Conservation (phyloP, 192 early-diverging fungal genomes). For the Diversispora epigaea region DNA sequence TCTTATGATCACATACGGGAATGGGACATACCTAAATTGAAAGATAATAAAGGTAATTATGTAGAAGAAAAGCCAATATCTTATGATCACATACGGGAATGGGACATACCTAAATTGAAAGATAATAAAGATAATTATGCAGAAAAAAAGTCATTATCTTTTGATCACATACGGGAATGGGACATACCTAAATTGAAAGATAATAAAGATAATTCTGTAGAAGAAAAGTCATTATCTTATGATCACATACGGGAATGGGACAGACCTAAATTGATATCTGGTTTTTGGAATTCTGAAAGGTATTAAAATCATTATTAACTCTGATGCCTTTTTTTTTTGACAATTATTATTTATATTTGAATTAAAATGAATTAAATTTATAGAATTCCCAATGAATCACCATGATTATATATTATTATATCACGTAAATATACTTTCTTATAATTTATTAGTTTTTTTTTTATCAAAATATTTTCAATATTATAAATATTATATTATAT, state of each 20-base stretch:
- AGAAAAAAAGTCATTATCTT: neutral
- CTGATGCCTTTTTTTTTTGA: too few relatives aligned
- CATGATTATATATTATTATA: too few relatives aligned
- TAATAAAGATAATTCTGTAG: neutral
- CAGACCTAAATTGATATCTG: slow-evolving; percentile 16
- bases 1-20: neutral
- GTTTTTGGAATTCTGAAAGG: slow-evolving; percentile 3
- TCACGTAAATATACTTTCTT: too few relatives aligned
- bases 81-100: slow-evolving; percentile 5
- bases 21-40: slow-evolving; percentile 20
- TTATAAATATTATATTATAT: too few relatives aligned
- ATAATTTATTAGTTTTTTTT: too few relatives aligned
- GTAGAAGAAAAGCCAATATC: neutral
- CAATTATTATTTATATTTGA: too few relatives aligned
- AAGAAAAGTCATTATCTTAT: neutral
- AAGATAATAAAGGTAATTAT: neutral
- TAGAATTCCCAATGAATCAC: too few relatives aligned
- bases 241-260: slow-evolving; percentile 6
- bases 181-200: slow-evolving; percentile 17
- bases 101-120: slow-evolving; percentile 18
- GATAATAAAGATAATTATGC: neutral
- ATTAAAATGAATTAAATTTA: too few relatives aligned
- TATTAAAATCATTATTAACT: too few relatives aligned
- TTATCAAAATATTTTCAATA: too few relatives aligned
- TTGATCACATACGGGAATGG: slow-evolving; percentile 2